A percentile compares a stretch with the other conserved stretches of the same genome.
Conservation (phyloP, 441 rosid genomes). For the Lepidium campestre region DNA sequence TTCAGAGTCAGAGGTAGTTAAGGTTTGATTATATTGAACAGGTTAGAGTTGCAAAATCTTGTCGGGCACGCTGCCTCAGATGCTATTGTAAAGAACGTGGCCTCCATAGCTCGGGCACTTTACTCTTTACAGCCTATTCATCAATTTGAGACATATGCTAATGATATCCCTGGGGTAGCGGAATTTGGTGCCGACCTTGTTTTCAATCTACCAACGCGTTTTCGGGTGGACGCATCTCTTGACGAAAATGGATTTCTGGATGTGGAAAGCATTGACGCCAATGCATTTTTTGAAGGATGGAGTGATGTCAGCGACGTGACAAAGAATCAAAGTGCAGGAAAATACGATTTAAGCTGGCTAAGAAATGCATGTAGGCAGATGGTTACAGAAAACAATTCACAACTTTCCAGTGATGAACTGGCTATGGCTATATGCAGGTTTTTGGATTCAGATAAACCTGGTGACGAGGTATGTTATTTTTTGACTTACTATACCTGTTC, state of each 20-base stretch:
- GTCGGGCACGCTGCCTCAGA: slow-evolving; percentile 60
- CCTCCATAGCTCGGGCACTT: slow-evolving; percentile 53
- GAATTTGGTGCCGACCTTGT: slow-evolving; percentile 83
- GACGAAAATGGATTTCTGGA: slow-evolving; percentile 45
- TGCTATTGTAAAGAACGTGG: slow-evolving; percentile 45
- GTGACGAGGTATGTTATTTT: slow-evolving; percentile 72
- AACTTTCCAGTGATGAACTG: slow-evolving; percentile 81
- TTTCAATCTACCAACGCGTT: slow-evolving; percentile 72
- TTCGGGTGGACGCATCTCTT: slow-evolving; percentile 58
- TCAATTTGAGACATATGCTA: slow-evolving; percentile 28
- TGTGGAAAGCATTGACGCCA: slow-evolving; percentile 33
- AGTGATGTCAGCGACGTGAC: slow-evolving; percentile 31
- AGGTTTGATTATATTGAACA: slow-evolving; percentile 30
- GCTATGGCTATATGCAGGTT: slow-evolving; percentile 92
- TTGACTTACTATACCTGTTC: slow-evolving; percentile 9
- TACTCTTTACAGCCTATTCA: slow-evolving; percentile 47
- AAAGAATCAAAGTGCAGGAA: slow-evolving; percentile 33
- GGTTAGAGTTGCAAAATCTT: slow-evolving; percentile 67
- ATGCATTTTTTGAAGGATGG: slow-evolving; percentile 44
- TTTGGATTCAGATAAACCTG: slow-evolving; percentile 82
- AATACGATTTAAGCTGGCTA: slow-evolving; percentile 74
- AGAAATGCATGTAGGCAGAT: slow-evolving; percentile 72
- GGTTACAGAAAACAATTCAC: slow-evolving; percentile 59
- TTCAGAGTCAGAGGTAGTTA: not conserved
- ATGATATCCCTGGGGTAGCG: slow-evolving; percentile 35